Percentiles rank a stretch among this genome's conserved stretches.
Conservation (phyloP, 2,329 filamentous ascomycete genomes). For the Pseudophaeomoniella oleicola region DNA sequence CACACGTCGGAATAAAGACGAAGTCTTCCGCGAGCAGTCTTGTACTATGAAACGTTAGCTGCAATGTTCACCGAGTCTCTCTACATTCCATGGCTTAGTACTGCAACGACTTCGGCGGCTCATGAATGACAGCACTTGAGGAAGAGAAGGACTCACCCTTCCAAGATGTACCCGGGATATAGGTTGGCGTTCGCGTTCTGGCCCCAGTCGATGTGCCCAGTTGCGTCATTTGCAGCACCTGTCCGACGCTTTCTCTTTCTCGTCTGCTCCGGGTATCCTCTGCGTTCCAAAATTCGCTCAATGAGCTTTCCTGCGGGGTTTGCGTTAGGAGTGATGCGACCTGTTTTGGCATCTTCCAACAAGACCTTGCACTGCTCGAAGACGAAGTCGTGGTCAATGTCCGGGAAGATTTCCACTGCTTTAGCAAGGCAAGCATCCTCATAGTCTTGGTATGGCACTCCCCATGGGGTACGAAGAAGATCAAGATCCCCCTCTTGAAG, state of each 20-base stretch:
- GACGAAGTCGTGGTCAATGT: slow-evolving; percentile 29
- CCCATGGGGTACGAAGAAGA: neutral
- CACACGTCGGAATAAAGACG: slow-evolving; percentile 9
- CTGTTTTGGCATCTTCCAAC: slow-evolving; percentile 4
- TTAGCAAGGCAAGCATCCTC: slow-evolving; percentile 15
- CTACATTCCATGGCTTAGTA: no score
- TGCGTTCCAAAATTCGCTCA: slow-evolving; percentile 24
- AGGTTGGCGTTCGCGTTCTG: slow-evolving; percentile 14
- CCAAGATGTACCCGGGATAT: no score
- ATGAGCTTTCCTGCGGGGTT: slow-evolving; percentile 20
- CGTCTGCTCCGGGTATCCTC: slow-evolving; percentile 28
- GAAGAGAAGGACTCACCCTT: no score
- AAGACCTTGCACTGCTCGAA: slow-evolving; percentile 18
- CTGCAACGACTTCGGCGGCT: no score
- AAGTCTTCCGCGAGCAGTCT: slow-evolving; percentile 13
- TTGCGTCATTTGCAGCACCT: slow-evolving; percentile 19
- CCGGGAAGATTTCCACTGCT: slow-evolving; percentile 31
- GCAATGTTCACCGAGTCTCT: no score
- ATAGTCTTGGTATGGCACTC: slow-evolving; percentile 1
- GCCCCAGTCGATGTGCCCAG: slow-evolving; percentile 5
- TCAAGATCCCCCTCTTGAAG: neutral
- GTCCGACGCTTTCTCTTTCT: slow-evolving; percentile 20
- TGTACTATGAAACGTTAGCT: slow-evolving; percentile 4
- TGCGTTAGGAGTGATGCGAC: neutral
- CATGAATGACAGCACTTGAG: no score